Evolutionary conservation across 1,284 basidiomycete genomes (phyloP).

Genomic region (Microbotryum silenes-acaulis): DNA sequence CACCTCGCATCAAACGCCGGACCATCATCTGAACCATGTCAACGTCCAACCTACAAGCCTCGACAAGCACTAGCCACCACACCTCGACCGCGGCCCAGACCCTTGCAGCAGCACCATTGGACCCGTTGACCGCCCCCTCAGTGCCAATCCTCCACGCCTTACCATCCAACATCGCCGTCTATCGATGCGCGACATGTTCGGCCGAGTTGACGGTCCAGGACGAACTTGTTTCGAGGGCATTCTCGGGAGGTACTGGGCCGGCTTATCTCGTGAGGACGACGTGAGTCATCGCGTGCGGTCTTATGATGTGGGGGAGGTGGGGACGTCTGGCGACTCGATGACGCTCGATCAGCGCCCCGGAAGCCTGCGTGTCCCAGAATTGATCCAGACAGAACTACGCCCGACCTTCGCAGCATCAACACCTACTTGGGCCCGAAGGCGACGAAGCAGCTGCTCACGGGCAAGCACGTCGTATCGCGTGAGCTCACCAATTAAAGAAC

Average conservation of each 20-base stretch:
- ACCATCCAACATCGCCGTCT: constrained; percentile 4
- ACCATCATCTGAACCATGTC: too few relatives aligned
- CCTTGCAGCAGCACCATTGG: too few relatives aligned
- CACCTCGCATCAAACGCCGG: too few relatives aligned
- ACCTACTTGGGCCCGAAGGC: constrained; percentile 2
- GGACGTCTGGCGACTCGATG: too few relatives aligned
- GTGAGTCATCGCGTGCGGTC: not conserved
- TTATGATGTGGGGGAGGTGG: too few relatives aligned
- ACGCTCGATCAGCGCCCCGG: too few relatives aligned
- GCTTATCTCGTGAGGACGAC: constrained; percentile 15
- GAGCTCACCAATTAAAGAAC: not conserved
- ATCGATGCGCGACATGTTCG: constrained; percentile 14
- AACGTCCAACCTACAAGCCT: too few relatives aligned
- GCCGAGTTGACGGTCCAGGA: constrained; percentile 17
- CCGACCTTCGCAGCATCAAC: constrained; percentile 7
- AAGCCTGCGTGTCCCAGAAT: too few relatives aligned
- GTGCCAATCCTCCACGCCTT: too few relatives aligned
- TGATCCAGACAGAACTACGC: not conserved
- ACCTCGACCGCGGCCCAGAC: too few relatives aligned
- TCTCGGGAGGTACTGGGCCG: constrained; percentile 12
- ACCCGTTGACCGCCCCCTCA: too few relatives aligned
- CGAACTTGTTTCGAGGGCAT: constrained; percentile 18
- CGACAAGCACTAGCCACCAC: too few relatives aligned
- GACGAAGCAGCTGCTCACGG: constrained; percentile 14
- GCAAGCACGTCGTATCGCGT: constrained; percentile 19